phyloP scores from a whole-genome alignment of 208 protist genomes.

The Trypanosoma congolense region DNA sequence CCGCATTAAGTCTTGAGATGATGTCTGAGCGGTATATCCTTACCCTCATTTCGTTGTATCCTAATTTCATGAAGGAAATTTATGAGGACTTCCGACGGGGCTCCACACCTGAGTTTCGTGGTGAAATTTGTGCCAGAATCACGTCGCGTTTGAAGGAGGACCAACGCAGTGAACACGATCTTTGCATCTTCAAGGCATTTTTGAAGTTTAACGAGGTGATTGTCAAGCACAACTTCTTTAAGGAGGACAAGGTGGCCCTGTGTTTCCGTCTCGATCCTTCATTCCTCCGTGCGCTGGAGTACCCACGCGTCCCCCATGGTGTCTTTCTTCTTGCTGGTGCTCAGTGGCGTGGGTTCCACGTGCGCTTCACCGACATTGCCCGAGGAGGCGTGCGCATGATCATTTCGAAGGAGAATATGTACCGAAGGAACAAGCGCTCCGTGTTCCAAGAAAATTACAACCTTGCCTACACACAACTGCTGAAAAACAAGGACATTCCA shows the following conservation, averaged over 20 bases:
- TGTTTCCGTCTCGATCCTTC: constrained; percentile 88
- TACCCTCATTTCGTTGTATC: constrained; percentile 74
- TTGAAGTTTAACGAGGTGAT: constrained; percentile 91
- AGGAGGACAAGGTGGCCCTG: constrained; percentile 86
- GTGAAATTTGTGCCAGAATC: constrained; percentile 61
- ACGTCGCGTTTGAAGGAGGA: constrained; percentile 61
- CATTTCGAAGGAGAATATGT: constrained; percentile 84
- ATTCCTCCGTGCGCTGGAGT: constrained; percentile 78
- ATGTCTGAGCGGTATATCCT: constrained; percentile 87
- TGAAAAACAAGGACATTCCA: constrained; percentile 97
- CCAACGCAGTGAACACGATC: constrained; percentile 61
- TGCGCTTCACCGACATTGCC: constrained; percentile 93
- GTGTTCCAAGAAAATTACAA: constrained; percentile 97
- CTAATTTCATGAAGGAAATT: constrained; percentile 80
- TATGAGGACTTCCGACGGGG: constrained; percentile 88
- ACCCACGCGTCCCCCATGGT: constrained; percentile 79
- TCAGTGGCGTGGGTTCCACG: constrained; percentile 96
- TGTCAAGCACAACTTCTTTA: constrained; percentile 95
- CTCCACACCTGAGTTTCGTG: constrained; percentile 44
- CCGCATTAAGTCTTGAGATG: constrained; percentile 73
- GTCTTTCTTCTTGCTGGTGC: constrained; percentile 91
- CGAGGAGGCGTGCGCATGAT: constrained; percentile 95
- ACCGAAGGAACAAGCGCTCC: constrained; percentile 83
- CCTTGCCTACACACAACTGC: constrained; percentile 93
- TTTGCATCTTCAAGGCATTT: constrained; percentile 80